Percentiles rank a stretch among this genome's conserved stretches.
These are phyloP conservation scores for Russula earlei DNA, from an alignment of 768 basidiomycete species.

Conservation along the genomic window DNA sequence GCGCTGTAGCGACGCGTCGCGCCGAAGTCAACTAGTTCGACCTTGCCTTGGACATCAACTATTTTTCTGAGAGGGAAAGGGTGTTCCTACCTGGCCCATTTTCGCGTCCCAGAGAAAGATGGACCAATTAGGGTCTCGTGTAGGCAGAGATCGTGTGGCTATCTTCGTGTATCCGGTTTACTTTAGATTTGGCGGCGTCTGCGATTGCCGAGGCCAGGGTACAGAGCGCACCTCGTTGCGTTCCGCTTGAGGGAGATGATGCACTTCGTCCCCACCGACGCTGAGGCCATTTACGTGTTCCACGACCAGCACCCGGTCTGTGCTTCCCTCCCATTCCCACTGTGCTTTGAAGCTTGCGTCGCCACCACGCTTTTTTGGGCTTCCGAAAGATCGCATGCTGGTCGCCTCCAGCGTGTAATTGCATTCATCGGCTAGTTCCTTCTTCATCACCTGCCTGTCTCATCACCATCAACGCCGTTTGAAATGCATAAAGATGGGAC, in stretches of 20 bases:
- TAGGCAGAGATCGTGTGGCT: constrained; percentile 73
- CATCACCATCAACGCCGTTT: neutral
- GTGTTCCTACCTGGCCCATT: constrained; percentile 45
- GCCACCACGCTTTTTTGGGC: constrained; percentile 37
- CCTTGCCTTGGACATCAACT: constrained; percentile 28
- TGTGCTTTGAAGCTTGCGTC: constrained; percentile 75
- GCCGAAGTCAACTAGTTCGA: constrained; percentile 92
- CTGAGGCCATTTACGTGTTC: constrained; percentile 74
- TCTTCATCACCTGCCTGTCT: constrained; percentile 66
- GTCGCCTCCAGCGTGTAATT: constrained; percentile 79
- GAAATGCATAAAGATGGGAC: neutral
- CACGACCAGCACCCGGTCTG: constrained; percentile 81
- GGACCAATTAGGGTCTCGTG: constrained; percentile 97
- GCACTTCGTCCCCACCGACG: constrained; percentile 55
- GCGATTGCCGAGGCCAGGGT: neutral
- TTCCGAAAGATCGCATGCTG: constrained; percentile 54
- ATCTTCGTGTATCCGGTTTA: constrained; percentile 43
- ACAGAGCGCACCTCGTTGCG: constrained; percentile 56
- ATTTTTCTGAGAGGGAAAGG: neutral
- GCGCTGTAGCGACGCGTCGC: constrained; percentile 82
- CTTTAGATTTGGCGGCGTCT: neutral
- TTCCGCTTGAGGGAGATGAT: constrained; percentile 49
- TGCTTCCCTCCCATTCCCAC: constrained; percentile 77
- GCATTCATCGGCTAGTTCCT: constrained; percentile 88
- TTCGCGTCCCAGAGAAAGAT: constrained; percentile 85